phyloP scores from a whole-genome alignment of 306 rosid species.

The Crotalaria pallida region DNA sequence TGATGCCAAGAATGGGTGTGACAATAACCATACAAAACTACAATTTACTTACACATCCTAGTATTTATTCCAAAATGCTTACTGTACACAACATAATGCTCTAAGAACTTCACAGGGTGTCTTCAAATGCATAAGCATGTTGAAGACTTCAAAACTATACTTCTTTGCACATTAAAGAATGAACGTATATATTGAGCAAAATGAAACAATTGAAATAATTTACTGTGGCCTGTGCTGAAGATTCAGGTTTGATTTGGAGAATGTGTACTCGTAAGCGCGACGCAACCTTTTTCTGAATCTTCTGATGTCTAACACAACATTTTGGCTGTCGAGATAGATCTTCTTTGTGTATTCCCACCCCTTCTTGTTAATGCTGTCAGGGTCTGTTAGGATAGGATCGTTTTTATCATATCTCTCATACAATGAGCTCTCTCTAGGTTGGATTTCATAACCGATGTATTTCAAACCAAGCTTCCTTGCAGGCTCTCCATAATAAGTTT shows the following conservation, averaged over 20 bases:
- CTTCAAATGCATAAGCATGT: not conserved
- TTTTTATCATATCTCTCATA: conserved; percentile 38
- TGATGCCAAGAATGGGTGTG: too few relatives aligned
- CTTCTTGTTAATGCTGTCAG: conserved; percentile 49
- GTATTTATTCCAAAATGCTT: conserved; percentile 1
- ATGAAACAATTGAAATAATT: conserved; percentile 6
- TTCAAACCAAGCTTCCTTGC: conserved; percentile 81
- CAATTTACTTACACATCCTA: conserved; percentile 12
- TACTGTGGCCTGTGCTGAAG: conserved; percentile 25
- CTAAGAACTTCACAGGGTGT: not conserved
- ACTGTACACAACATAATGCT: conserved; percentile 1
- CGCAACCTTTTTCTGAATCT: conserved; percentile 68
- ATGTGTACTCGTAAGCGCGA: conserved; percentile 46
- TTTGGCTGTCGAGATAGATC: conserved; percentile 85
- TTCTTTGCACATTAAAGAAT: conserved; percentile 18
- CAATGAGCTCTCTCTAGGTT: conserved; percentile 65
- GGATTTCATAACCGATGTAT: conserved; percentile 74
- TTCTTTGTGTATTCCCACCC: conserved; percentile 93
- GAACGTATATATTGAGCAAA: not conserved
- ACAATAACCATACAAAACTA: too few relatives aligned
- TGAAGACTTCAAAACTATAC: not conserved
- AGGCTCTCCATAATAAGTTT: conserved; percentile 77
- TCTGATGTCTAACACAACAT: conserved; percentile 51
- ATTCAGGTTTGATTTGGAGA: conserved; percentile 26
- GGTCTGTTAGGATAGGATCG: conserved; percentile 66